A percentile compares a stretch with the other conserved stretches of the same genome.
Evolutionary conservation across 495 filamentous ascomycete species (phyloP).

Genomic region (Penicillium atrosanguineum): DNA sequence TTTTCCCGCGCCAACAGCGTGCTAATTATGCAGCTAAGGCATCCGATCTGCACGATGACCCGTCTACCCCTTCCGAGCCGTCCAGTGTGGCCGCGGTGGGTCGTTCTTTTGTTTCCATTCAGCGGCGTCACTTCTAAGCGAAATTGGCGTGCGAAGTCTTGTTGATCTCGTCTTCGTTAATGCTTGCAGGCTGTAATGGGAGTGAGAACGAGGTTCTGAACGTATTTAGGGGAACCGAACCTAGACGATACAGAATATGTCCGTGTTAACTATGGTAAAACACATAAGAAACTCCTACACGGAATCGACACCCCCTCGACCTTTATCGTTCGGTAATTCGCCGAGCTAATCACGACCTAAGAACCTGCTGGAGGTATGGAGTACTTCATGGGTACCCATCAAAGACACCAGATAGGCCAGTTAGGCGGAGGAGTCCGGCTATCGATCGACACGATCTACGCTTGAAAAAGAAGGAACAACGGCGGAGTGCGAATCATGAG

Average conservation of each 20-base stretch:
- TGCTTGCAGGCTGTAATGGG: no score
- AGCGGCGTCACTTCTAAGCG: slow-evolving; percentile 8
- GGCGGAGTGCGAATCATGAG: neutral
- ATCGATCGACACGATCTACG: slow-evolving; percentile 6
- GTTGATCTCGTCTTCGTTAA: neutral
- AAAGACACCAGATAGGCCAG: neutral
- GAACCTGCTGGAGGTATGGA: no score
- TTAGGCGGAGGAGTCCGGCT: neutral
- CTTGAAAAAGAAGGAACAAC: neutral
- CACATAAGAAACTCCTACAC: no score
- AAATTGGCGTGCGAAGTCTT: slow-evolving; percentile 5
- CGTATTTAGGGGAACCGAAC: no score
- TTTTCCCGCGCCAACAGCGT: neutral
- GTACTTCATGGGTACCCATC: no score
- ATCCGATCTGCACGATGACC: slow-evolving; percentile 11
- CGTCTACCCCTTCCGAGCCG: slow-evolving; percentile 15
- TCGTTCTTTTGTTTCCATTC: neutral
- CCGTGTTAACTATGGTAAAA: no score
- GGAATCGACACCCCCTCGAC: neutral
- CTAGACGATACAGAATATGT: no score
- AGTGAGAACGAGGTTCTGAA: no score
- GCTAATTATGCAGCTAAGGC: neutral
- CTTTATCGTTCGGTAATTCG: no score
- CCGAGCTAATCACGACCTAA: no score
- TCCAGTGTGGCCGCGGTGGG: slow-evolving; percentile 1